phyloP scores from a whole-genome alignment of 352 stramenopile species.

The Phytophthora europaea region DNA sequence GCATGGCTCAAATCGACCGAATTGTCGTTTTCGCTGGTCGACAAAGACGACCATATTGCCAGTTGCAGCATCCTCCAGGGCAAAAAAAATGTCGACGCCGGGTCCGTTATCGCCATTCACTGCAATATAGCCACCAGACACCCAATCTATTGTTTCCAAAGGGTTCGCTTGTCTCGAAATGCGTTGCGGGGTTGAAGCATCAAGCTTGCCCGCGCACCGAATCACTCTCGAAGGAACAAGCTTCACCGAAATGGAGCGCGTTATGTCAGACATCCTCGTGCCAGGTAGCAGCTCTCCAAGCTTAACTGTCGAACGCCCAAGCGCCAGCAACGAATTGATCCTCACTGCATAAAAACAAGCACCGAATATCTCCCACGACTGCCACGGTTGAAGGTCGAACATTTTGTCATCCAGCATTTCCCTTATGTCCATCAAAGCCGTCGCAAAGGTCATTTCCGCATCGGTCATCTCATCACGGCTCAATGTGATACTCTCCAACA shows the following conservation, averaged over 20 bases:
- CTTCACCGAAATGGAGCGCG: neutral
- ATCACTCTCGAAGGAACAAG: slow-evolving; percentile 13
- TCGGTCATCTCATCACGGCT: neutral
- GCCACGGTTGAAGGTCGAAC: slow-evolving; percentile 7
- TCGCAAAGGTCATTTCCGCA: neutral
- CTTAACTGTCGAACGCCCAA: slow-evolving; percentile 35
- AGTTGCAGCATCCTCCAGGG: slow-evolving; percentile 34
- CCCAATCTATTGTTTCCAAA: slow-evolving; percentile 7
- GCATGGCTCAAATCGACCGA: slow-evolving; percentile 16
- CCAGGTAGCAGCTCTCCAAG: slow-evolving; percentile 17
- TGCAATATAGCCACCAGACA: slow-evolving; percentile 31
- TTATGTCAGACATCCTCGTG: neutral
- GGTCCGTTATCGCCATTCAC: slow-evolving; percentile 35
- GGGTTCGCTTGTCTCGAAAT: slow-evolving; percentile 3
- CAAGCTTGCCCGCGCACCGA: neutral
- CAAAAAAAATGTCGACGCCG: slow-evolving; percentile 42
- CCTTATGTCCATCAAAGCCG: neutral
- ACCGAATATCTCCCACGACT: slow-evolving; percentile 32
- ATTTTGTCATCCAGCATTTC: neutral
- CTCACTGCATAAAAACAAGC: slow-evolving; percentile 38
- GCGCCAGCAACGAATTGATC: slow-evolving; percentile 40
- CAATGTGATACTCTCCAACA: neutral
- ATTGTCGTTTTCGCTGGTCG: slow-evolving; percentile 15
- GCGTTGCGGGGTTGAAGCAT: slow-evolving; percentile 1
- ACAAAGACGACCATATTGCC: slow-evolving; percentile 2